These are phyloP conservation scores for Aspergillus clavatus DNA, from an alignment of 2,329 filamentous ascomycete genomes.

Conservation along the genomic window DNA sequence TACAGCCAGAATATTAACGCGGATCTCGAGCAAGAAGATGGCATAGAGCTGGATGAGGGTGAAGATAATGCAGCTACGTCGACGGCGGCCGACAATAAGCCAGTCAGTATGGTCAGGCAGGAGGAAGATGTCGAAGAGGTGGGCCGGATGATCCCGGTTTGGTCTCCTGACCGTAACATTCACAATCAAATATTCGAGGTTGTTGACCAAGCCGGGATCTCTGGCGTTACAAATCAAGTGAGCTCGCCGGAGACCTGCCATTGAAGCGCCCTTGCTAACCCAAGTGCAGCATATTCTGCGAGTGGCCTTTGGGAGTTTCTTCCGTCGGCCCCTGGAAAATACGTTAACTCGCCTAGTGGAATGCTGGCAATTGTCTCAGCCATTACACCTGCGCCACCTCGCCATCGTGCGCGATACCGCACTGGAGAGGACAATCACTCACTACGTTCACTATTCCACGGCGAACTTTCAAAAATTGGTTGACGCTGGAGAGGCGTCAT, in stretches of 20 bases:
- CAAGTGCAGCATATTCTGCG: constrained; percentile 36
- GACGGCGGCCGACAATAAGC: constrained; percentile 6
- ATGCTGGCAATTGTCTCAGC: constrained; percentile 56
- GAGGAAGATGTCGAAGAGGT: constrained; percentile 25
- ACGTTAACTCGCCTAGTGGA: constrained; percentile 50
- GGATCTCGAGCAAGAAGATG: constrained; percentile 25
- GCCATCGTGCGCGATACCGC: constrained; percentile 53
- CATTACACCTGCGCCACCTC: constrained; percentile 52
- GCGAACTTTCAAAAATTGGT: constrained; percentile 51
- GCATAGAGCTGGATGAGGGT: constrained; percentile 34
- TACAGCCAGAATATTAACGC: constrained; percentile 26
- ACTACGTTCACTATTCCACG: constrained; percentile 54
- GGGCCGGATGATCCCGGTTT: constrained; percentile 45
- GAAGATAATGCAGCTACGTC: constrained; percentile 7
- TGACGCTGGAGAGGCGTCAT: constrained; percentile 45
- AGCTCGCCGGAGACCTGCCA: no score
- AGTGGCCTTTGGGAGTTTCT: constrained; percentile 47
- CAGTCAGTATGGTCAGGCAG: constrained; percentile 15
- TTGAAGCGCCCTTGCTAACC: background rate
- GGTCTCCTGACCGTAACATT: constrained; percentile 51
- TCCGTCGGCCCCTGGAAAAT: constrained; percentile 52
- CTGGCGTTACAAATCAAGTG: constrained; percentile 48
- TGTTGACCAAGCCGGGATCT: constrained; percentile 43
- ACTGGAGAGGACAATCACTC: constrained; percentile 43
- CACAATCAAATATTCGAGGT: constrained; percentile 51